Evolutionary conservation across 306 rosid species (phyloP).

Genomic region (Dalbergia cochinchinensis): DNA sequence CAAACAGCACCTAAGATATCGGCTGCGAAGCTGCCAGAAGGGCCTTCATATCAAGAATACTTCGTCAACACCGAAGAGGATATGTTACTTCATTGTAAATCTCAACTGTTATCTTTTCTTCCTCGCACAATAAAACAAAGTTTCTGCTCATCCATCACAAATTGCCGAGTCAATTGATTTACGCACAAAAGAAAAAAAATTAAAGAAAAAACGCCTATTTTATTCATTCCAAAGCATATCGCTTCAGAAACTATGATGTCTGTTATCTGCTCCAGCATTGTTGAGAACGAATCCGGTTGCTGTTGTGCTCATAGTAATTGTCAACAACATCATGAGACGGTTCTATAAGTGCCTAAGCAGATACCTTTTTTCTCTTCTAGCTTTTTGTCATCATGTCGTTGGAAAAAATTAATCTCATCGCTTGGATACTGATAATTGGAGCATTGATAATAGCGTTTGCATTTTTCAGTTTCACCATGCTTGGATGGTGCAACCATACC

Average conservation of each 20-base stretch:
- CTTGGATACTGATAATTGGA: constrained; percentile 41
- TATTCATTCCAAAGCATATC: neutral
- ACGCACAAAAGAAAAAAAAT: neutral
- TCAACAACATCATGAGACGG: constrained; percentile 24
- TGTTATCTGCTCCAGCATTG: constrained; percentile 42
- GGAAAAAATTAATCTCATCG: constrained; percentile 23
- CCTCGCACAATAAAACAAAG: neutral
- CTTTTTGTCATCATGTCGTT: neutral
- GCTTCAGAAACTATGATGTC: neutral
- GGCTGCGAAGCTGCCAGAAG: constrained; percentile 5
- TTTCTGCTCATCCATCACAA: neutral
- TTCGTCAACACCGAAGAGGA: neutral
- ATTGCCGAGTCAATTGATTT: neutral
- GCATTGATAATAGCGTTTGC: constrained; percentile 40
- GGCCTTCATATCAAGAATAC: neutral
- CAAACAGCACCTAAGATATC: neutral
- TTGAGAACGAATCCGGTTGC: constrained; percentile 22
- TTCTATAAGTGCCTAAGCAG: constrained; percentile 15
- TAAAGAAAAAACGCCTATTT: neutral
- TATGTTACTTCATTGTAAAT: constrained; percentile 22
- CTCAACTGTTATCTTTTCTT: neutral
- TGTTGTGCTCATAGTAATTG: constrained; percentile 42
- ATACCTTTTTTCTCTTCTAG: neutral
- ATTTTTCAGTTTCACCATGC: constrained; percentile 48
- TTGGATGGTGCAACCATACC: constrained; percentile 44